These are phyloP conservation scores for Boletales sp. DNA, from an alignment of 768 basidiomycete genomes.

Conservation along the genomic window DNA sequence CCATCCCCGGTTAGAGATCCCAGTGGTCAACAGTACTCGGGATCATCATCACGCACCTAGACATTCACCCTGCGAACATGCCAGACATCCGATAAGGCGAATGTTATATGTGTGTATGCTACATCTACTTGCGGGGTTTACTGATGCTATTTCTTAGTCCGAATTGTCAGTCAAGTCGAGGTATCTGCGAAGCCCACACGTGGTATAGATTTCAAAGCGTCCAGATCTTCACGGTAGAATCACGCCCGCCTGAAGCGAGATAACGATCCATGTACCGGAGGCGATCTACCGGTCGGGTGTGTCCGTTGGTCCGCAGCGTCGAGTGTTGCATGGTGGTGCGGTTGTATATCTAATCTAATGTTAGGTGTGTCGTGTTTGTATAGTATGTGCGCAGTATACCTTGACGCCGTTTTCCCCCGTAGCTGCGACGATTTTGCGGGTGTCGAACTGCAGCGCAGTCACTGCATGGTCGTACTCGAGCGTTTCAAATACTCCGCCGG, in stretches of 20 bases:
- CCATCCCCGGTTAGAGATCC: too few relatives aligned
- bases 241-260: conserved; percentile 85
- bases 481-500: conserved; percentile 82
- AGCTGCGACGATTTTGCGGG: conserved; percentile 87
- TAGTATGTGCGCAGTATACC: conserved; percentile 39
- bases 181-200: conserved; percentile 9
- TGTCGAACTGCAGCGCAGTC: conserved; percentile 91
- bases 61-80: too few relatives aligned
- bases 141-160: conserved; percentile 19
- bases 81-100: conserved; percentile 1
- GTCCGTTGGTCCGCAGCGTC: conserved; percentile 85
- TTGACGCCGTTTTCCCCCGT: conserved; percentile 92
- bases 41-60: too few relatives aligned
- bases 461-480: conserved; percentile 89
- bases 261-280: conserved; percentile 97
- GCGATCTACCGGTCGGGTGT: conserved; percentile 81
- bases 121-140: conserved; percentile 21
- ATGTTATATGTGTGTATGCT: conserved; percentile 21
- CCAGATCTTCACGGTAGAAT: conserved; percentile 89
- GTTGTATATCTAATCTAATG: conserved; percentile 72
- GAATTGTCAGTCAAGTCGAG: conserved; percentile 9
- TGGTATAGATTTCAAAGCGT: conserved; percentile 54
- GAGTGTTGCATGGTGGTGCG: conserved; percentile 90
- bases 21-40: too few relatives aligned
- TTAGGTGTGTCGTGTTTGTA: background rate